phyloP scores from a whole-genome alignment of 2,329 filamentous ascomycete genomes.

The Sphaceloma murrayae region DNA sequence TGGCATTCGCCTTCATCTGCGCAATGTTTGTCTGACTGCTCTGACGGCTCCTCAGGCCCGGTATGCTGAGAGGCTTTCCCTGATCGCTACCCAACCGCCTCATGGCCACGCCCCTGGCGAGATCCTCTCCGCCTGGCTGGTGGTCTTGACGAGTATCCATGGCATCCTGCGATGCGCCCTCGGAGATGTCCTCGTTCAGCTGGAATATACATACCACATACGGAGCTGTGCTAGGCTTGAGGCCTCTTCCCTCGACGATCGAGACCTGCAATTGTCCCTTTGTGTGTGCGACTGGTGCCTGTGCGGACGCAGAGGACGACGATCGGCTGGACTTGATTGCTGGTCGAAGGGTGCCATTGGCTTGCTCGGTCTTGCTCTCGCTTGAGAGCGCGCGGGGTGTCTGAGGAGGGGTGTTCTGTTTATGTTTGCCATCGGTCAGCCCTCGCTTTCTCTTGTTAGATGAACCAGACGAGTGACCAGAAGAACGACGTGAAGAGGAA shows the following conservation, averaged over 20 bases:
- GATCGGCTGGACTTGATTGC: constrained; percentile 27
- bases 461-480: constrained; percentile 38
- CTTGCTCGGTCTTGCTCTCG: constrained; percentile 38
- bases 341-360: constrained; percentile 27
- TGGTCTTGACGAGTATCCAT: constrained; percentile 36
- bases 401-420: constrained; percentile 86
- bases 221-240: constrained; percentile 75
- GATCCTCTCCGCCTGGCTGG: constrained; percentile 45
- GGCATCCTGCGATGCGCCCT: constrained; percentile 59
- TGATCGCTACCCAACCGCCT: constrained; percentile 63
- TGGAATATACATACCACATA: constrained; percentile 97
- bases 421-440: constrained; percentile 73
- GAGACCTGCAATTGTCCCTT: constrained; percentile 86
- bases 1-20: constrained; percentile 50
- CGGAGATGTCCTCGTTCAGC: constrained; percentile 89
- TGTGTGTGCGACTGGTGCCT: constrained; percentile 54
- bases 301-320: constrained; percentile 25
- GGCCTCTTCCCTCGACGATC: constrained; percentile 72
- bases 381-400: constrained; percentile 79
- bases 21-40: constrained; percentile 85
- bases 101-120: constrained; percentile 40
- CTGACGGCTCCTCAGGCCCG: constrained; percentile 81
- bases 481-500: constrained; percentile 35
- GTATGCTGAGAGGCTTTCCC: constrained; percentile 82
- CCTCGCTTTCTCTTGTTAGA: constrained; percentile 52